Evolutionary conservation across 345 rosid genomes (phyloP).

Genomic region (Citrus hindsii): DNA sequence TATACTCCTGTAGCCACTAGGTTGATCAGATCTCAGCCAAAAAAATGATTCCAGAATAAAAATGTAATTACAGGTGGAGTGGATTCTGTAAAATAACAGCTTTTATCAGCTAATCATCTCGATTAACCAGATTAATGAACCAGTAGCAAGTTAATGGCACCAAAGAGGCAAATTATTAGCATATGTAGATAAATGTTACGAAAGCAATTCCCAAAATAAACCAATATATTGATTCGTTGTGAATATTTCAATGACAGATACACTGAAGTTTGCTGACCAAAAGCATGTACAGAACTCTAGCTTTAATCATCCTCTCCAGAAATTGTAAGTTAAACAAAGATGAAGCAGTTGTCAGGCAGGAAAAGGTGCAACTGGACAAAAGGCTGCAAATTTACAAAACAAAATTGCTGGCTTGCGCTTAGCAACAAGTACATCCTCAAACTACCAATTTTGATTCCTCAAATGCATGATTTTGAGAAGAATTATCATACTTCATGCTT

Average conservation of each 20-base stretch:
- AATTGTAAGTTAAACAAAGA: constrained; percentile 11
- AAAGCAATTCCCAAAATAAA: not conserved
- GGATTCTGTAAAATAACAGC: not conserved
- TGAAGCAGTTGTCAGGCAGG: constrained; percentile 1
- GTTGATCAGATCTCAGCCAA: not conserved
- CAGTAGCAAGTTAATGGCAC: not conserved
- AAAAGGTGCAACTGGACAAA: constrained; percentile 3
- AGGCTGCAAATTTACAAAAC: not conserved
- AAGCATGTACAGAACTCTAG: constrained; percentile 16
- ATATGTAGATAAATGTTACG: not conserved
- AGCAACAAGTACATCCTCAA: constrained; percentile 26
- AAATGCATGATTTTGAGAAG: constrained; percentile 35
- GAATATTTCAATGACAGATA: not conserved
- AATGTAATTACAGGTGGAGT: not conserved
- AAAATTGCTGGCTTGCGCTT: constrained; percentile 9
- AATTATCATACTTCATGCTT: constrained; percentile 52
- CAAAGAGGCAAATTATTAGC: not conserved
- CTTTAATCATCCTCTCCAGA: constrained; percentile 12
- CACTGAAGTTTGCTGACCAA: constrained; percentile 10
- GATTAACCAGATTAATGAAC: not conserved
- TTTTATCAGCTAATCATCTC: not conserved
- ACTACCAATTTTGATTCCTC: constrained; percentile 52
- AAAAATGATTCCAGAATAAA: not conserved
- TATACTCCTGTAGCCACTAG: not conserved
- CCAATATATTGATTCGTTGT: not conserved